Evolutionary conservation across 2,329 filamentous ascomycete species (phyloP), one percentile per base, ranked within the genome.

Genomic region (Helotiales sp.): DNA sequence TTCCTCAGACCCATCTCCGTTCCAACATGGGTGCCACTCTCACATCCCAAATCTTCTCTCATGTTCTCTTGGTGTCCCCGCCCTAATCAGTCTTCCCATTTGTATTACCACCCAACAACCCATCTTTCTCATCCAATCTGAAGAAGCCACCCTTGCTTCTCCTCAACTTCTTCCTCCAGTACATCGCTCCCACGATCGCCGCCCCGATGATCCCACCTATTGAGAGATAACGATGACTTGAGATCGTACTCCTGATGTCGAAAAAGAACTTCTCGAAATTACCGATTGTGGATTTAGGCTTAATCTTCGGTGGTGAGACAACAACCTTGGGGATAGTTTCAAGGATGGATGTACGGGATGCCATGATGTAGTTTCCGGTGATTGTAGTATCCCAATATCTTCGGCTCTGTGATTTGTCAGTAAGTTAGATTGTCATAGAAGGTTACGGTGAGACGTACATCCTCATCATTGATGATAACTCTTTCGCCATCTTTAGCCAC

Each of bases 381-480:
- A 89, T 87, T 47, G 93, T 96, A 30, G 82, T 85, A 71, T 99
- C 95, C 95, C 95, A 99, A 77, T 96, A 99, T 63, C 89, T 87
- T 67, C 90, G 92, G 76, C 91, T 92, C 91, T 96, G 69, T 58
- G 50, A 51, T n/a, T 7, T 53, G 70, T 81, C 66, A 80, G 74
- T 69, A 61, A 61, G 58, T 25, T 12, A 50, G 52, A 52, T 17
- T 54, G 8, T 33, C 30, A n/a, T n/a, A n/a, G n/a, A n/a, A 29
- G 17, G 15, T 34, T 36, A 25, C 22, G 25, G 31, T 36, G 24
- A 51, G 54, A 81, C 90, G 88, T 79, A 96, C 92, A 73, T 96
- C 92, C 79, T 98, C 91, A 68, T 99, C 95, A 66, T 97, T 97
- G 76, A 99, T 95, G 58, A 99, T 89, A 55, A 99, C 90, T 62